Evolutionary conservation across 495 filamentous ascomycete genomes (phyloP).

Genomic region (Glarea lozoyensis): DNA sequence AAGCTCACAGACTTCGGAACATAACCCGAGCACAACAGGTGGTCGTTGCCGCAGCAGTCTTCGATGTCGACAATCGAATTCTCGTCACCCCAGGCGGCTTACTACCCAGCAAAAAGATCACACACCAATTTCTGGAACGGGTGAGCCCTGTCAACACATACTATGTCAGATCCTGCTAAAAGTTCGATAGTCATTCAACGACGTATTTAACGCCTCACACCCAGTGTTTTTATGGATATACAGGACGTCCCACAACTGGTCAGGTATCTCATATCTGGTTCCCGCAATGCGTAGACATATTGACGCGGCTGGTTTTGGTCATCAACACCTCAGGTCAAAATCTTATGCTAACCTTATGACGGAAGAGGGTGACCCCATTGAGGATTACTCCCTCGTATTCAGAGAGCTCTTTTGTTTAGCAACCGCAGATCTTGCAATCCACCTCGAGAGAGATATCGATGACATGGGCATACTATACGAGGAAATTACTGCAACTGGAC

Average conservation of each 20-base stretch:
- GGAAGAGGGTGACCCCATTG: constrained; percentile 37
- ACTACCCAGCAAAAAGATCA: constrained; percentile 69
- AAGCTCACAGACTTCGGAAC: constrained; percentile 35
- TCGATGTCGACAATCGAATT: constrained; percentile 62
- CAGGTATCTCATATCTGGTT: constrained; percentile 41
- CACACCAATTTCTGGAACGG: constrained; percentile 63
- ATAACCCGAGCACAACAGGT: constrained; percentile 65
- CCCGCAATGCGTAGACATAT: neutral
- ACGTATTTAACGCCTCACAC: constrained; percentile 65
- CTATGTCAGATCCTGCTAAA: neutral
- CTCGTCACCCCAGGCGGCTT: constrained; percentile 73
- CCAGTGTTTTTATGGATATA: constrained; percentile 83
- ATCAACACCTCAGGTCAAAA: neutral
- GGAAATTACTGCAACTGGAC: constrained; percentile 60
- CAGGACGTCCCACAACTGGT: constrained; percentile 70
- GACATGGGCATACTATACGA: constrained; percentile 71
- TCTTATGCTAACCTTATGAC: constrained; percentile 21
- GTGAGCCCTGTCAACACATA: constrained; percentile 4
- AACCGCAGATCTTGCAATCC: constrained; percentile 60
- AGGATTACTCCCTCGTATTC: constrained; percentile 67
- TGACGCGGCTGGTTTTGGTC: constrained; percentile 8
- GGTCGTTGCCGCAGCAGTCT: constrained; percentile 65
- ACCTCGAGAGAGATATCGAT: constrained; percentile 50
- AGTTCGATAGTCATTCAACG: constrained; percentile 48
- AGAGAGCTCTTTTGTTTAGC: constrained; percentile 82